phyloP scores from a whole-genome alignment of 441 rosid genomes.

The Isatis lusitanica region DNA sequence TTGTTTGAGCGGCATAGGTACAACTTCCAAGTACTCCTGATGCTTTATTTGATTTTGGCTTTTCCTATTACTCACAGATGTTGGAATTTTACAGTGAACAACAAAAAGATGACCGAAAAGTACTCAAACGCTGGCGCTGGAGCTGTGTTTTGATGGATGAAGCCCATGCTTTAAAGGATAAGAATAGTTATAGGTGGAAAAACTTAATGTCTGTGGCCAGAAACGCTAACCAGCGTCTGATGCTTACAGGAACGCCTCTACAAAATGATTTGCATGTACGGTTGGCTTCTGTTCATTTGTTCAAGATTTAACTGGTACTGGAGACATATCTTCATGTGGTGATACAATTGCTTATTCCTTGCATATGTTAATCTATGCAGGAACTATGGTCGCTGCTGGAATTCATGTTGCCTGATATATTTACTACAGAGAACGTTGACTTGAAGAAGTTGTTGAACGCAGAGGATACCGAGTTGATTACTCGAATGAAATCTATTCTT shows the following conservation, averaged over 20 bases:
- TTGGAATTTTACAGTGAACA: slow-evolving; percentile 59
- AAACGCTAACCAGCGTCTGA: slow-evolving; percentile 92
- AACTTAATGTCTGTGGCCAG: slow-evolving; percentile 88
- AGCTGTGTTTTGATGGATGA: slow-evolving; percentile 98
- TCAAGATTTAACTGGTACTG: neutral
- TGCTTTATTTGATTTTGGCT: slow-evolving; percentile 20
- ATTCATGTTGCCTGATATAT: slow-evolving; percentile 95
- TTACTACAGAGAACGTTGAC: slow-evolving; percentile 87
- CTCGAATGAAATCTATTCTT: slow-evolving; percentile 90
- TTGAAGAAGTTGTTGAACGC: slow-evolving; percentile 83
- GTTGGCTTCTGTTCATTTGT: slow-evolving; percentile 6
- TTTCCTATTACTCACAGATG: slow-evolving; percentile 30
- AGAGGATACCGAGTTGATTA: slow-evolving; percentile 78
- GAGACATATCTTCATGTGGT: neutral
- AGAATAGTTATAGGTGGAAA: slow-evolving; percentile 95
- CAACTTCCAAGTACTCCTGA: slow-evolving; percentile 29
- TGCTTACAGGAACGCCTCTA: slow-evolving; percentile 96
- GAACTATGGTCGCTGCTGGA: slow-evolving; percentile 96
- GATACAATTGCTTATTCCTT: neutral
- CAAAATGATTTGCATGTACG: slow-evolving; percentile 95
- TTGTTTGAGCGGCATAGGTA: slow-evolving; percentile 96
- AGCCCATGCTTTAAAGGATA: slow-evolving; percentile 97
- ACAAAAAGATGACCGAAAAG: slow-evolving; percentile 95
- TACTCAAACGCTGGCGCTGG: slow-evolving; percentile 86
- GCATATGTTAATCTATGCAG: slow-evolving; percentile 44